phyloP scores from a whole-genome alignment of 352 stramenopile genomes.

The Phytophthora palmivora region DNA sequence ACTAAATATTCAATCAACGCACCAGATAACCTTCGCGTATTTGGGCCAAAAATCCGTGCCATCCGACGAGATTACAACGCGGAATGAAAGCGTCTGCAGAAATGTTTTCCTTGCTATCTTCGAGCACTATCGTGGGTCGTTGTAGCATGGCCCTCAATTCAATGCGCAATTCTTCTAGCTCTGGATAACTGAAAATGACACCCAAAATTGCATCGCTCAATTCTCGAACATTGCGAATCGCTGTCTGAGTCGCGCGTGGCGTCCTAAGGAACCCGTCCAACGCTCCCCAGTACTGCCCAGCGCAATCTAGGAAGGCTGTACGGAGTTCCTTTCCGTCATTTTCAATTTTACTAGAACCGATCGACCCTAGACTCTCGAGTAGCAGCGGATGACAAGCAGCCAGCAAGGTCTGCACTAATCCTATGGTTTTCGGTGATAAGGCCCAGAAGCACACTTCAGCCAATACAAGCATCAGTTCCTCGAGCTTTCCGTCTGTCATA shows the following conservation, averaged over 20 bases:
- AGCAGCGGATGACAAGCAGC: conserved; percentile 26
- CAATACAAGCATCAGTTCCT: conserved; percentile 42
- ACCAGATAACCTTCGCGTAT: conserved; percentile 39
- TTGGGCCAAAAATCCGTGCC: conserved; percentile 36
- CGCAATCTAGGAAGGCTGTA: conserved; percentile 23
- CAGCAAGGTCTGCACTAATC: conserved; percentile 34
- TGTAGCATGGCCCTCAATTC: conserved; percentile 24
- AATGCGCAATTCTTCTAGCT: conserved; percentile 16
- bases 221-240: conserved; percentile 16
- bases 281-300: conserved; percentile 17
- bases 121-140: conserved; percentile 21
- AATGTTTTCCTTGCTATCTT: conserved; percentile 25
- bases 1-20: conserved; percentile 1
- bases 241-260: conserved; percentile 13
- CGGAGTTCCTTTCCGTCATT: conserved; percentile 24
- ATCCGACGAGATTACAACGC: conserved; percentile 32
- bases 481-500: conserved; percentile 1
- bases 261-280: conserved; percentile 24
- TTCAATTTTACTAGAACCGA: conserved; percentile 5
- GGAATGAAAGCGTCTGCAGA: conserved; percentile 2
- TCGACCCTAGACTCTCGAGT: conserved; percentile 26
- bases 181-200: conserved; percentile 23
- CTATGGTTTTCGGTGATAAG: conserved; percentile 31
- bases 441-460: conserved; percentile 40
- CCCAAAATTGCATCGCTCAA: conserved; percentile 34